These are phyloP conservation scores for Debaryomycetaceae sp. DNA, from an alignment of 1,139 yeast species.

Conservation along the genomic window DNA sequence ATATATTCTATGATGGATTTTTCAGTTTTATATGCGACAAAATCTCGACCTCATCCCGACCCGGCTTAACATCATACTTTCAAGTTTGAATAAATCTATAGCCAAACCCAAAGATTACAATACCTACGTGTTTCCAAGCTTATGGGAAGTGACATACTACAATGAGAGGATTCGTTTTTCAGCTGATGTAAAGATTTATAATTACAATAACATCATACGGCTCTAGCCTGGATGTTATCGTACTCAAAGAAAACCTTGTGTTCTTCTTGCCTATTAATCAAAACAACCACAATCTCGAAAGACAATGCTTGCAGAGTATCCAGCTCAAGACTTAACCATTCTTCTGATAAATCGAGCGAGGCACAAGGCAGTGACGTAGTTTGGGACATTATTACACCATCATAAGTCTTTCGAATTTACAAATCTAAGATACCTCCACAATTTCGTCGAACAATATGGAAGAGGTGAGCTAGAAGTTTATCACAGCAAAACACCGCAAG, in stretches of 20 bases:
- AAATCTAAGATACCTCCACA: too few relatives aligned
- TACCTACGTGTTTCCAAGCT: background rate
- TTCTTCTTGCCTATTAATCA: constrained; percentile 58
- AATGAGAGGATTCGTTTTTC: too few relatives aligned
- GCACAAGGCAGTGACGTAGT: constrained; percentile 48
- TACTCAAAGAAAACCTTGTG: constrained; percentile 64
- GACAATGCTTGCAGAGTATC: constrained; percentile 28
- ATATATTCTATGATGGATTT: background rate
- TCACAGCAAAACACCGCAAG: background rate
- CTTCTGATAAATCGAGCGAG: constrained; percentile 57
- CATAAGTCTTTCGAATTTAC: too few relatives aligned
- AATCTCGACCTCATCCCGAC: background rate
- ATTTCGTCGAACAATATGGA: too few relatives aligned
- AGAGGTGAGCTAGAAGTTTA: too few relatives aligned
- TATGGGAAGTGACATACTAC: too few relatives aligned
- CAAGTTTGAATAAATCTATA: background rate
- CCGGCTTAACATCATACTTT: background rate
- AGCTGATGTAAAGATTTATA: constrained; percentile 55
- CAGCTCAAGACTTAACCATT: constrained; percentile 55
- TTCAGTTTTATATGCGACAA: background rate
- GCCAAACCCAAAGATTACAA: background rate
- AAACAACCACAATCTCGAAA: constrained; percentile 23
- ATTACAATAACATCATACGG: constrained; percentile 70
- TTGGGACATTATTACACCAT: background rate
- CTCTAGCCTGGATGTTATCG: constrained; percentile 57